These are phyloP conservation scores for Nothopassalora personata DNA, from an alignment of 2,329 filamentous ascomycete genomes.

Conservation along the genomic window DNA sequence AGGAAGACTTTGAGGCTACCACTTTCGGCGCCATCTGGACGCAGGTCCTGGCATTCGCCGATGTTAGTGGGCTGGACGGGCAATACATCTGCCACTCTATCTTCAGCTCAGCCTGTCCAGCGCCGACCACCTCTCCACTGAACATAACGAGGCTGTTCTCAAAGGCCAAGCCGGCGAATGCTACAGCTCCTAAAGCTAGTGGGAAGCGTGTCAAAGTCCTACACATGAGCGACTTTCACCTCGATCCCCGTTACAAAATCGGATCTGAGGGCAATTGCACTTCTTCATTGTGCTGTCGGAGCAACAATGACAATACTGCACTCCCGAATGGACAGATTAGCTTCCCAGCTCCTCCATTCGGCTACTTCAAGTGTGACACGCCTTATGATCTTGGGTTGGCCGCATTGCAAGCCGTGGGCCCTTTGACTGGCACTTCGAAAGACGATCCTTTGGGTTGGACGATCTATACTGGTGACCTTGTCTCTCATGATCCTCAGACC, in stretches of 20 bases:
- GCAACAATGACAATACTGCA: constrained; percentile 36
- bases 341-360: constrained; percentile 50
- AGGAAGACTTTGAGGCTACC: constrained; percentile 42
- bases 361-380: constrained; percentile 53
- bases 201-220: constrained; percentile 53
- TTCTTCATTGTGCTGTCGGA: constrained; percentile 49
- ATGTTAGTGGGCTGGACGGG: constrained; percentile 52
- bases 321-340: constrained; percentile 33
- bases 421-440: constrained; percentile 51
- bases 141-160: constrained; percentile 47
- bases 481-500: constrained; percentile 50
- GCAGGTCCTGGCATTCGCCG: constrained; percentile 50
- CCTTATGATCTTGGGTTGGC: constrained; percentile 54
- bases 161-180: constrained; percentile 49
- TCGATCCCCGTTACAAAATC: constrained; percentile 51
- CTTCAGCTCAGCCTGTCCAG: constrained; percentile 43
- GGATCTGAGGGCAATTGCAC: constrained; percentile 52
- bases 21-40: constrained; percentile 54
- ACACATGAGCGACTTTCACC: constrained; percentile 51
- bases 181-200: constrained; percentile 42
- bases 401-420: constrained; percentile 51
- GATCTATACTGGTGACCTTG: constrained; percentile 54
- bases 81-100: constrained; percentile 53
- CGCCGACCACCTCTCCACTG: constrained; percentile 42
- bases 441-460: constrained; percentile 48